phyloP scores from a whole-genome alignment of 1,139 yeast species.

The Sugiyamaella grinbergsii region DNA sequence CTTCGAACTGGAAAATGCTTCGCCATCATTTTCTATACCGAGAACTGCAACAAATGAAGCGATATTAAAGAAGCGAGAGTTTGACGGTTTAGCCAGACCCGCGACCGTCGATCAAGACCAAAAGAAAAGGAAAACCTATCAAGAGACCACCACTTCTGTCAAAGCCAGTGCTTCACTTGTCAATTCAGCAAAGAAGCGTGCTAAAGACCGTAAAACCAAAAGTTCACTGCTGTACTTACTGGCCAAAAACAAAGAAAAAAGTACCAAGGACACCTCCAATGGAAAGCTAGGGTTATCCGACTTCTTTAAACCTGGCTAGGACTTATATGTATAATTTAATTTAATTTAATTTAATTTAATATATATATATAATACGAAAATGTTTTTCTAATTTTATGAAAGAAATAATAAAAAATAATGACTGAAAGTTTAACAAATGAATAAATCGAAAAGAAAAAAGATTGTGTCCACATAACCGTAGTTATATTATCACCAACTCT shows the following conservation, averaged over 20 bases:
- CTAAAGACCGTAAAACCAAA: slow-evolving; percentile 27
- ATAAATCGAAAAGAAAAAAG: neutral
- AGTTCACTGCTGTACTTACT: slow-evolving; percentile 22
- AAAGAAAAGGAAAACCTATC: neutral
- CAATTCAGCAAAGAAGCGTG: slow-evolving; percentile 24
- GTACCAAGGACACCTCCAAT: slow-evolving; percentile 6
- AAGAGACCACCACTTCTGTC: neutral
- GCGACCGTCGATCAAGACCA: neutral
- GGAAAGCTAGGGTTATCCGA: slow-evolving; percentile 17
- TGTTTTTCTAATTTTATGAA: slow-evolving; percentile 11
- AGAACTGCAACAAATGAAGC: neutral
- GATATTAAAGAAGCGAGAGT: neutral
- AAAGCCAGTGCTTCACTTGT: slow-evolving; percentile 1
- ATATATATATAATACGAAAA: slow-evolving; percentile 5
- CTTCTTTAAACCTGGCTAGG: slow-evolving; percentile 23
- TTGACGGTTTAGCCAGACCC: neutral
- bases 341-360: slow-evolving; percentile 9
- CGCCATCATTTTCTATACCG: neutral
- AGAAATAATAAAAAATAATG: neutral
- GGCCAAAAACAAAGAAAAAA: slow-evolving; percentile 16
- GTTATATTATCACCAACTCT: slow-evolving; percentile 10
- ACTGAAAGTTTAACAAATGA: slow-evolving; percentile 1
- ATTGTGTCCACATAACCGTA: too few species aligned
- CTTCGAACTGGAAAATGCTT: slow-evolving; percentile 1
- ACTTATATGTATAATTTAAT: neutral